phyloP scores from a whole-genome alignment of 495 filamentous ascomycete species.

The Neurospora sp. region DNA sequence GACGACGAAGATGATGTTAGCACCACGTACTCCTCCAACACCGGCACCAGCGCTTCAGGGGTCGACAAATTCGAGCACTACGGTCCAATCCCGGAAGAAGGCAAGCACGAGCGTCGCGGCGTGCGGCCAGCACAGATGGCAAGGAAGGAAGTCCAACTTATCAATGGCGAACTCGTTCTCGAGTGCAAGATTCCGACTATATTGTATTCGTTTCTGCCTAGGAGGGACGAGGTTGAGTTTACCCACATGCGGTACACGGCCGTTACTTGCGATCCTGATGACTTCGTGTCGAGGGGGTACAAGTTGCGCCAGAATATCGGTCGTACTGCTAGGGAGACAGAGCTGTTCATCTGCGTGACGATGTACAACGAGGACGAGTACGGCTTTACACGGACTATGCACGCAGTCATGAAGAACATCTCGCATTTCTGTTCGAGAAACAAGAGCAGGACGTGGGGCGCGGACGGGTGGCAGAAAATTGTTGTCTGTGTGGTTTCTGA shows the following conservation, averaged over 20 bases:
- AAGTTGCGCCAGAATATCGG: conserved; percentile 94
- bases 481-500: conserved; percentile 95
- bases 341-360: conserved; percentile 93
- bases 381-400: conserved; percentile 94
- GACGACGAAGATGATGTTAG: background rate
- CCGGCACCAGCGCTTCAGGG: background rate
- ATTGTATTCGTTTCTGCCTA: conserved; percentile 85
- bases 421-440: conserved; percentile 88
- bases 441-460: conserved; percentile 92
- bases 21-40: background rate
- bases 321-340: conserved; percentile 79
- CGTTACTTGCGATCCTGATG: conserved; percentile 97
- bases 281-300: conserved; percentile 81
- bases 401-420: conserved; percentile 97
- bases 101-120: conserved; percentile 72
- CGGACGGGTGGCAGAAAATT: conserved; percentile 98
- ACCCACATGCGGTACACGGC: conserved; percentile 99
- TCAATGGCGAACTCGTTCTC: conserved; percentile 94
- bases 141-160: conserved; percentile 87
- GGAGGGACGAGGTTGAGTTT: conserved; percentile 88
- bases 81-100: conserved; percentile 68
- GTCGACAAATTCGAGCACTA: conserved; percentile 54
- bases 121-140: conserved; percentile 80
- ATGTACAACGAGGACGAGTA: conserved; percentile 99
- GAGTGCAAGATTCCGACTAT: conserved; percentile 99